phyloP scores from a whole-genome alignment of 2,329 filamentous ascomycete species.

The Cadophora luteo-olivacea region DNA sequence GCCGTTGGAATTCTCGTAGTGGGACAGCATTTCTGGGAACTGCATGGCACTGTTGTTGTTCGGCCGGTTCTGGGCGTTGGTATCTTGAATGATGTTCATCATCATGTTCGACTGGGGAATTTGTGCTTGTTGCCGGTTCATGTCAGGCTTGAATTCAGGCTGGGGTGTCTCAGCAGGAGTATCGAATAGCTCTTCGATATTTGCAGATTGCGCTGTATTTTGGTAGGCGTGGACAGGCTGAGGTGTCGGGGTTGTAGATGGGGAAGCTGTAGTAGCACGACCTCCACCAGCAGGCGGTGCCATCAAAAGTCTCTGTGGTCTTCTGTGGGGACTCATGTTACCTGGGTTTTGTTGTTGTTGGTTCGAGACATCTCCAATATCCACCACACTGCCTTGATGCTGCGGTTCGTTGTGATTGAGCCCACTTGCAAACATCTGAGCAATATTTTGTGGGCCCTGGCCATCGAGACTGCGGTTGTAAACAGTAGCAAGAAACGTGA shows the following conservation, averaged over 20 bases:
- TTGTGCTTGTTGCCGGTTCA: conserved; percentile 51
- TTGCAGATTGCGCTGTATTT: conserved; percentile 51
- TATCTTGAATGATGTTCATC: conserved; percentile 70
- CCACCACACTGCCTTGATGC: conserved; percentile 63
- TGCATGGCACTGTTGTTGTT: conserved; percentile 47
- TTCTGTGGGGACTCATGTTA: conserved; percentile 40
- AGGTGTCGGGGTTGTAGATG: conserved; percentile 41
- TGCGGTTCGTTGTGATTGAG: conserved; percentile 64
- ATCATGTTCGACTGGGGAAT: conserved; percentile 66
- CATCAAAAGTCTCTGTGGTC: conserved; percentile 44
- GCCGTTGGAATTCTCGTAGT: conserved; percentile 51
- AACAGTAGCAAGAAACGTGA: conserved; percentile 95
- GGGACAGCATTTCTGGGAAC: conserved; percentile 57
- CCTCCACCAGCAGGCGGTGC: conserved; percentile 36
- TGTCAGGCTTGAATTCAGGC: conserved; percentile 47
- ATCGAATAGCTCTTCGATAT: conserved; percentile 67
- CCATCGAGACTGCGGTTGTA: conserved; percentile 94
- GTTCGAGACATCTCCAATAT: conserved; percentile 61
- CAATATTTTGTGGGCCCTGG: conserved; percentile 77
- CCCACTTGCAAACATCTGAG: conserved; percentile 81
- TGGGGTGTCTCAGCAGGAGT: conserved; percentile 55
- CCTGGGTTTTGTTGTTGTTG: conserved; percentile 36
- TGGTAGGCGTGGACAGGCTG: conserved; percentile 37
- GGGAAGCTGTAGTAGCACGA: conserved; percentile 32
- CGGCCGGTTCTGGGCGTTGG: conserved; percentile 59